A percentile compares a stretch with the other conserved stretches of the same genome.
phyloP scores from a whole-genome alignment of 2,329 filamentous ascomycete genomes.

The Diaporthe ampelina region DNA sequence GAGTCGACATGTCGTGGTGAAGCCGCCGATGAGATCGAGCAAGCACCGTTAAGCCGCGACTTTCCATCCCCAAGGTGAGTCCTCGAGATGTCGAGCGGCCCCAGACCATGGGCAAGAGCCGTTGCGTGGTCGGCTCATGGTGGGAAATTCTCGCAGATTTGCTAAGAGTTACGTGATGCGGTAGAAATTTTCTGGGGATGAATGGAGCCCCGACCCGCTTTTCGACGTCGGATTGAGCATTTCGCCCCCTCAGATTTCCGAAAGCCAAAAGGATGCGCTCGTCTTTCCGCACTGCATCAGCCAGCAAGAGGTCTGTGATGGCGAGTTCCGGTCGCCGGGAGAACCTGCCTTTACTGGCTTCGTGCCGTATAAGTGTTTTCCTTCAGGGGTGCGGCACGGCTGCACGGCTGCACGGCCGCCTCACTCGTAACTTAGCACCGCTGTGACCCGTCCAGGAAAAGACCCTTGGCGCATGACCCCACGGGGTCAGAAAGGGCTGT shows the following conservation, averaged over 20 bases:
- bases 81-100: constrained; percentile 13
- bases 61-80: constrained; percentile 28
- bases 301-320: constrained; percentile 5
- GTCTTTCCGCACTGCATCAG: constrained; percentile 23
- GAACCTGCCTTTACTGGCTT: constrained; percentile 20
- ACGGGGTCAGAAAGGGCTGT: constrained; percentile 3
- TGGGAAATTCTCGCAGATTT: constrained; percentile 33
- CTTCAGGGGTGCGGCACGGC: neutral
- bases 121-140: constrained; percentile 25
- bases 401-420: neutral
- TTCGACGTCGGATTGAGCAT: constrained; percentile 22
- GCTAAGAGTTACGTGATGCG: constrained; percentile 35
- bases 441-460: neutral
- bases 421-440: constrained; percentile 4
- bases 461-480: constrained; percentile 31
- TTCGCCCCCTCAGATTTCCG: constrained; percentile 28
- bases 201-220: constrained; percentile 28
- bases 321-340: constrained; percentile 17
- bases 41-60: constrained; percentile 24
- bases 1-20: constrained; percentile 2
- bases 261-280: constrained; percentile 17
- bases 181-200: constrained; percentile 23
- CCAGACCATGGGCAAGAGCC: constrained; percentile 1
- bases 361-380: neutral
- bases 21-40: constrained; percentile 16